Base-by-base conservation (phyloP, 331 rosid species). In the Malus hybrid region DNA sequence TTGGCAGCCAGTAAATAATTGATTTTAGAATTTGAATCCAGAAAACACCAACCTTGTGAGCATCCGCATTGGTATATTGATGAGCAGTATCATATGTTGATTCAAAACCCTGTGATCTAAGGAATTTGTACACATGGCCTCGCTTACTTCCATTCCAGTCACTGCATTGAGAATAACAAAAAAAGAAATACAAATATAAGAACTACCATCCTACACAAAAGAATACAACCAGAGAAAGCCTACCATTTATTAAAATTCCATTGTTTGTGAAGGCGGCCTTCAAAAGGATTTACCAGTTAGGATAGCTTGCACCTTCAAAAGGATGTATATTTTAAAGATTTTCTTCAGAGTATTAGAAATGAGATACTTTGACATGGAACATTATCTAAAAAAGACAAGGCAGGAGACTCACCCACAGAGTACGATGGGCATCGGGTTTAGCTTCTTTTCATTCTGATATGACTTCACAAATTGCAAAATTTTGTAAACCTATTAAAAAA, bases 71-170 rank as follows among this genome's bases (percentile, higher is more conserved):
- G 24, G 56, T 73, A 77, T 90, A 90, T 7, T 84, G 92, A 86
- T 92, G 97, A 64, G 96, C 97, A 0, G 88, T 84, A 74, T 95
- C 99, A 75, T 92, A 95, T 10, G 99, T 87, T n/a, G 99, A 95
- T 77, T 79, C 96, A 86, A 95, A 95, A 31, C 99, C 99, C 73
- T 90, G 97, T 10, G 97, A 92, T 80, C 97, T 83, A 60, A 95
- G 88, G 83, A 95, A 92, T 78, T 90, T 90, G 84, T 92, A 95
- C 31, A 95, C 97, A 80, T 95, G 92, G n/a, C 99, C 97, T 27
- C 93, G 93, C 74, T 95, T 95, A 89, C 97, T 90, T 78, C 99
- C 99, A 14, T 95, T 95, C 99, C 99, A 95, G 76, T 95, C 99
- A 76, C 99, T 95, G 86, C 79, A 80, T 72, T 28, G 19, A 48